Base-by-base conservation (phyloP, 495 filamentous ascomycete genomes). In the Pseudoneurospora amorphoporcata region DNA sequence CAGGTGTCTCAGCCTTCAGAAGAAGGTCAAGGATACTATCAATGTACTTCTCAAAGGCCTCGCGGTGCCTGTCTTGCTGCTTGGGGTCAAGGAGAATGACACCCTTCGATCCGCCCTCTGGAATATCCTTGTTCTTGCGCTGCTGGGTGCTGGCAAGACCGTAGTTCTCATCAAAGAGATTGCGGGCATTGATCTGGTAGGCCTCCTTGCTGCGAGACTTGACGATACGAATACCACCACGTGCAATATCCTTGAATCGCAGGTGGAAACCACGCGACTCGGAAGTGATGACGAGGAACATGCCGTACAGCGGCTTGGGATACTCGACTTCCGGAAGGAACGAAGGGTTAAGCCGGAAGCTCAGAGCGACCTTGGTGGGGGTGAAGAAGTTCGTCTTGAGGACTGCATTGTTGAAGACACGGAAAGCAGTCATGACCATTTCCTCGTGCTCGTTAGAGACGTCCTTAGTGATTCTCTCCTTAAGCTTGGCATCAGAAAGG, bases 331-430 rank as follows among this genome's bases (percentile, higher is more conserved):
- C 86, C 3, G 95, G 95, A 19, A 99, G 86, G 85, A 99, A 98
- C 9, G 81, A 81, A 6, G 95, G 95, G 77, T 97, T 90, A 69
- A 98, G 84, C 70, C 95, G 90, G 90, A 98, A 99, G 84, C 94
- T 97, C 73, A 99, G 87, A 16, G 96, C 95, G 38, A 99, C 95
- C 86, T 99, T 99, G 71, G 95, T 99, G 0, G 95, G 95, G 0
- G 95, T 99, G 87, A 97, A 99, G 85, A 97, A 99, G 85, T 99
- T 99, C 73, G 95, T 98, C 88, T 98, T 98, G 75, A 98, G 85
- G 41, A 97, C 89, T 61, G 90, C 87, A 69, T 87, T 87, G 84
- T 98, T 98, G 87, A 99, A 99, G 65, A 95, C 89, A 70, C 92
- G 90, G 88, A 99, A 98, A n/a, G 94, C 92, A 19, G 87, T 92